Evolutionary conservation across 768 basidiomycete species (phyloP).

Genomic region (Scleroderma bovista): DNA sequence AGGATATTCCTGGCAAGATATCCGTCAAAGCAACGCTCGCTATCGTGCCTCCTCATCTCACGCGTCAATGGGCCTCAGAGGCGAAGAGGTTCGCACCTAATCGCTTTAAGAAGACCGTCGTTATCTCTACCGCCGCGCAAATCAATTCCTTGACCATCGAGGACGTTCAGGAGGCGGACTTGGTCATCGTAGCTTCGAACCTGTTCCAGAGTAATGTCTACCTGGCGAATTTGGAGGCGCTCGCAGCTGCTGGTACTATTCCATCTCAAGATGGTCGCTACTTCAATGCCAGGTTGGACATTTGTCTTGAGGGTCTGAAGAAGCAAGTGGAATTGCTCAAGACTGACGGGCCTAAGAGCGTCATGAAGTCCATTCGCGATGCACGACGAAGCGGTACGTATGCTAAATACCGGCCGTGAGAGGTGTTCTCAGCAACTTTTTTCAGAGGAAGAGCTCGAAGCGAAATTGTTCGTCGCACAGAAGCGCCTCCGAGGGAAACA

Average conservation of each 20-base stretch:
- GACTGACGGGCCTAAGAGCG: constrained; percentile 56
- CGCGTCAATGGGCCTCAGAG: constrained; percentile 86
- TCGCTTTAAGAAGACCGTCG: constrained; percentile 45
- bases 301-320: constrained; percentile 50
- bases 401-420: not conserved
- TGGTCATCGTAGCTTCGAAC: constrained; percentile 80
- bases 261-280: constrained; percentile 81
- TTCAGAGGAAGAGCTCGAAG: constrained; percentile 48
- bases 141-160: constrained; percentile 71
- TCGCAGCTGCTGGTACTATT: constrained; percentile 63
- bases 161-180: constrained; percentile 74
- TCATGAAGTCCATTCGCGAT: constrained; percentile 58
- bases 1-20: constrained; percentile 54
- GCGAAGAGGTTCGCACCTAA: constrained; percentile 67
- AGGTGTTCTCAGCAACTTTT: constrained; percentile 7
- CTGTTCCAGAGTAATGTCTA: constrained; percentile 80
- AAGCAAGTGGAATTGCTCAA: constrained; percentile 65
- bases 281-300: constrained; percentile 79
- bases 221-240: constrained; percentile 64
- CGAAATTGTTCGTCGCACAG: constrained; percentile 38
- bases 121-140: constrained; percentile 62
- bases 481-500: constrained; percentile 75
- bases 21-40: constrained; percentile 75
- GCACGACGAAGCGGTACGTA: constrained; percentile 54
- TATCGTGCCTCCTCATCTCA: constrained; percentile 87